Percentiles rank a stretch among this genome's conserved stretches.
These are phyloP conservation scores for Penicillium sp. DNA, from an alignment of 2,329 filamentous ascomycete species.

Conservation along the genomic window DNA sequence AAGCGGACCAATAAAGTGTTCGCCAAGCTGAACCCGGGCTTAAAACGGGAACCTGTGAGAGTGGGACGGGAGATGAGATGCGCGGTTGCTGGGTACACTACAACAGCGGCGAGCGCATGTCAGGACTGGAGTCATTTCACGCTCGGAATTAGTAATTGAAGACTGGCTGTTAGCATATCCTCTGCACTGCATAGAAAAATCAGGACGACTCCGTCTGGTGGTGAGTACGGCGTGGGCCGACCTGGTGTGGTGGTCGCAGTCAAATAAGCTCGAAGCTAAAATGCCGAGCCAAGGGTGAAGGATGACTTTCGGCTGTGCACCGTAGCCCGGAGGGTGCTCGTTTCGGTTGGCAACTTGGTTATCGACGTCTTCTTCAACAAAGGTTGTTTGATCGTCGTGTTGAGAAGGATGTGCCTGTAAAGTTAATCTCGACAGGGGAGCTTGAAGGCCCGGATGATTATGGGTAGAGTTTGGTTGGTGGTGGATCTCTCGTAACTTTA, in stretches of 20 bases:
- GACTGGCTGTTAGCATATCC: background rate
- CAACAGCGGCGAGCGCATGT: background rate
- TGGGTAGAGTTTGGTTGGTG: background rate
- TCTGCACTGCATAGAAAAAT: background rate
- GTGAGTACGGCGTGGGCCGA: background rate
- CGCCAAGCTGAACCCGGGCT: constrained; percentile 7
- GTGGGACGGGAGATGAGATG: constrained; percentile 1
- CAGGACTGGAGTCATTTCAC: background rate
- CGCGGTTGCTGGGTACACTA: background rate
- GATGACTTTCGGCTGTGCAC: constrained; percentile 8
- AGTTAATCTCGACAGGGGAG: background rate
- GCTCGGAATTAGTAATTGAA: background rate
- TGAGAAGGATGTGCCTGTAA: background rate
- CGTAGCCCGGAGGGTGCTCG: background rate
- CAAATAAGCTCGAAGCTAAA: constrained; percentile 16
- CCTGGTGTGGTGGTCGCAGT: background rate
- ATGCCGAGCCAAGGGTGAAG: background rate
- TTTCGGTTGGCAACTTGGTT: background rate
- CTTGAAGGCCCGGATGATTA: background rate
- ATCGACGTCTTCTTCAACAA: background rate
- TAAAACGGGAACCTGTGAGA: constrained; percentile 4
- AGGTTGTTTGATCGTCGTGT: background rate
- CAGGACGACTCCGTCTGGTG: background rate
- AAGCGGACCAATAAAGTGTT: constrained; percentile 11
- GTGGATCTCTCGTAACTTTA: background rate